These are phyloP conservation scores for Ramichloridium luteum DNA, from an alignment of 2,329 filamentous ascomycete genomes.

Conservation along the genomic window DNA sequence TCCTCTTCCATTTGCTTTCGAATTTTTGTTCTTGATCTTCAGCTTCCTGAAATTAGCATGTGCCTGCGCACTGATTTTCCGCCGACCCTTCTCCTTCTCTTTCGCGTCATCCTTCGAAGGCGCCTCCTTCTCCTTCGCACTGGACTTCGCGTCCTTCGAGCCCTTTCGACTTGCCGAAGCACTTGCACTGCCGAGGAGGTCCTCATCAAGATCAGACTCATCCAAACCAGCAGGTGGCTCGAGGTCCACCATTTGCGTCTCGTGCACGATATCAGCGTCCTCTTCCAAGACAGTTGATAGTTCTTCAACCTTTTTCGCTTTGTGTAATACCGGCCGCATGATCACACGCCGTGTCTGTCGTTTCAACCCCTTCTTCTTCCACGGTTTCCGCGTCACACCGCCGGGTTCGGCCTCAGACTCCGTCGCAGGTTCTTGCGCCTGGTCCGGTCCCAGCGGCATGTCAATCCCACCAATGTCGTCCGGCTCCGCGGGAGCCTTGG, in stretches of 20 bases:
- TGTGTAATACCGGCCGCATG: constrained; percentile 30
- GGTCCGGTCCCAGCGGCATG: constrained; percentile 36
- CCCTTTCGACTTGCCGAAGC: constrained; percentile 3
- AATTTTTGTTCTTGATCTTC: constrained; percentile 40
- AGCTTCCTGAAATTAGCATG: constrained; percentile 38
- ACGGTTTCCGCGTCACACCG: constrained; percentile 46
- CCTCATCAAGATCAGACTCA: background rate
- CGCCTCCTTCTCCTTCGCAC: constrained; percentile 4
- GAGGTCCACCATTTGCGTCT: constrained; percentile 6
- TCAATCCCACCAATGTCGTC: constrained; percentile 26
- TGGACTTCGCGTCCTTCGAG: constrained; percentile 2
- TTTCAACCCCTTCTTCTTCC: constrained; percentile 78
- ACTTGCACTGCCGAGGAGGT: constrained; percentile 1
- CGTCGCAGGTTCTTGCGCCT: constrained; percentile 39
- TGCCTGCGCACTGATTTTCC: constrained; percentile 35
- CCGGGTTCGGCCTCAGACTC: constrained; percentile 30
- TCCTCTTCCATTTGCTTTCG: constrained; percentile 31
- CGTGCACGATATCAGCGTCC: constrained; percentile 6
- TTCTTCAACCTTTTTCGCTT: constrained; percentile 19
- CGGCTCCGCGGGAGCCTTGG: constrained; percentile 30
- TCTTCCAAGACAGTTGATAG: constrained; percentile 6
- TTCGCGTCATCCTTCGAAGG: constrained; percentile 2
- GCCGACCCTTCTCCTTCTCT: constrained; percentile 6
- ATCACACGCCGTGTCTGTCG: constrained; percentile 59
- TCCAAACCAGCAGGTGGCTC: background rate